Base-by-base conservation (phyloP, 805 yeast species). In the Grigorovia yakushimaensis region DNA sequence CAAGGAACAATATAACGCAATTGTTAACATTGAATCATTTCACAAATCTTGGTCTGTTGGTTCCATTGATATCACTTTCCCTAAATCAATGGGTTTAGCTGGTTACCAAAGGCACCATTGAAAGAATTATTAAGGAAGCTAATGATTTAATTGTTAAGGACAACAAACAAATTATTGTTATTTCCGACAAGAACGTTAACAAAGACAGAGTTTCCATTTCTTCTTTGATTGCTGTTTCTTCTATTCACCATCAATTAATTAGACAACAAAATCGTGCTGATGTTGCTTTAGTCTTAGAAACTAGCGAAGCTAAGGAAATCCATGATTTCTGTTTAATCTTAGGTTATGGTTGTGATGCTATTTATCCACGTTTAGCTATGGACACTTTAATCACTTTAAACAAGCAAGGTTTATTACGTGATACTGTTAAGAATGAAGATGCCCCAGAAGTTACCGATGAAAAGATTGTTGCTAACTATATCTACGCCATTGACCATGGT, bases 301-400 rank as follows among this genome's bases (percentile, higher is more conserved):
- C 97, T 41, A 97, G 94, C 45, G 98, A 91, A 70, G 98, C 97
- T 15, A 82, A 95, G 65, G 98, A 93, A 70, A 94, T 91, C 39
- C 98, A 91, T 66, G 98, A 91, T 70, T 80, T 88, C 67, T 88
- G 96, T 73, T 88, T 88, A 57, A 73, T 91, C 55, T 78, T 91
- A 27, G 98, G 98, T 56, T 93, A 93, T 66, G 98, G 98, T 74
- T 95, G 91, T 53, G 98, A 91, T 71, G 98, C 88, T 53, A 74
- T 91, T 60, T 86, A 85, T 70, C 98, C 98, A 48, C 93, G 88
- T 72, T 73, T 91, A 64, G 95, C 91, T 15, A 78, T 91, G 70
- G 96, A 93, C 67, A 82, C 96, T 13, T 71, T 93, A 58, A 70
- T 86, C 50, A 82, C 85, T 69, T 79, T 91, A 84, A 85, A 85